Evolutionary conservation across 371 early-diverging fungal species (phyloP).

Genomic region (Rhizomucor miehei): DNA sequence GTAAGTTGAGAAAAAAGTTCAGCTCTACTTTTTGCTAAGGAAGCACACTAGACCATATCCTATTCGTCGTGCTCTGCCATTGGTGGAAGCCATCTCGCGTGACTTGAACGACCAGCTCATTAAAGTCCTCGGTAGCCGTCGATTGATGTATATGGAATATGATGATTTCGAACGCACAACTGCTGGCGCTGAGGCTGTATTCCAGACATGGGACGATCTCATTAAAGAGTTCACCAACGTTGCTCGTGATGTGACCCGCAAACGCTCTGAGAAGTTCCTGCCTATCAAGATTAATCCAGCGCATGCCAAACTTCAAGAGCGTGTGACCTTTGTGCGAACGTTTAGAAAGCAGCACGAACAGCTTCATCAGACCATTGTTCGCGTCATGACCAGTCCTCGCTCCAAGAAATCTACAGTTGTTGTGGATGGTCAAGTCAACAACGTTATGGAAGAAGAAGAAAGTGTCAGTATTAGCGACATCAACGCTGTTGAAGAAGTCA

Average conservation of each 20-base stretch:
- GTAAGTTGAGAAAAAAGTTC: conserved; percentile 28
- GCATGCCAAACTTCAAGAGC: conserved; percentile 93
- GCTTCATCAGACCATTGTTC: conserved; percentile 89
- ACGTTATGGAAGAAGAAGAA: conserved; percentile 55
- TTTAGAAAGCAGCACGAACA: conserved; percentile 97
- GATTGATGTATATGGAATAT: conserved; percentile 93
- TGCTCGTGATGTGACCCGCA: conserved; percentile 94
- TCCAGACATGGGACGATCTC: conserved; percentile 93
- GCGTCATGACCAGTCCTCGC: conserved; percentile 82
- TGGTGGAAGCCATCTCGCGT: conserved; percentile 93
- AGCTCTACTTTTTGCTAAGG: not conserved
- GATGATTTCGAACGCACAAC: conserved; percentile 81
- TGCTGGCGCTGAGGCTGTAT: conserved; percentile 84
- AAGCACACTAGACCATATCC: conserved; percentile 77
- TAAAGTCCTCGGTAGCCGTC: conserved; percentile 82
- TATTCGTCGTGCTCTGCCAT: conserved; percentile 85
- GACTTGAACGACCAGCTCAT: conserved; percentile 93
- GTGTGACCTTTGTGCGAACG: conserved; percentile 81
- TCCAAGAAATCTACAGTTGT: conserved; percentile 53
- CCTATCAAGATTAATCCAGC: conserved; percentile 92
- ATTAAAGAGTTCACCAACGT: conserved; percentile 94
- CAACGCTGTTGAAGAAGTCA: conserved; percentile 88
- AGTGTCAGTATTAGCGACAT: conserved; percentile 64
- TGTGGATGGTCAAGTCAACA: conserved; percentile 49
- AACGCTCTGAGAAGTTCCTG: conserved; percentile 90